phyloP scores from a whole-genome alignment of 148 eudicot genomes.

The Oxyria digyna region DNA sequence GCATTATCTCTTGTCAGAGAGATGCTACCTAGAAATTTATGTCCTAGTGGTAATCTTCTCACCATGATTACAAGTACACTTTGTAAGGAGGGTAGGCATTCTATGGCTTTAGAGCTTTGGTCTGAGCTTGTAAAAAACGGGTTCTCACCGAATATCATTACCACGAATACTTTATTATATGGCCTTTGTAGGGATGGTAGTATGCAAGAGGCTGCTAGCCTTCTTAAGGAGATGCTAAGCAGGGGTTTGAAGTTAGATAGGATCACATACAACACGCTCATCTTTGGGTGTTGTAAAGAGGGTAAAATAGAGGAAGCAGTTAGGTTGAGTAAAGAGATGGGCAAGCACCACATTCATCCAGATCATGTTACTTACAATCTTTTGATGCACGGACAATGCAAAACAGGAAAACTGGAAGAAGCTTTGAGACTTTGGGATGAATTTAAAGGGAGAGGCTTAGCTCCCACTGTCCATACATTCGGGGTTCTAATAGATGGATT shows the following conservation, averaged over 20 bases:
- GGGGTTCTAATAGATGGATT: conserved; percentile 64
- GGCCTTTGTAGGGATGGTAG: conserved; percentile 54
- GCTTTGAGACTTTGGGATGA: conserved; percentile 52
- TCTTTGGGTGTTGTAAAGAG: conserved; percentile 57
- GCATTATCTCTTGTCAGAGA: conserved; percentile 29
- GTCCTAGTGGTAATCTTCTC: conserved; percentile 55
- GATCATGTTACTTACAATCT: conserved; percentile 44
- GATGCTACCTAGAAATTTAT: conserved; percentile 59
- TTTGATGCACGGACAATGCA: conserved; percentile 46
- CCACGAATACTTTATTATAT: conserved; percentile 72
- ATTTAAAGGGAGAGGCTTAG: conserved; percentile 33
- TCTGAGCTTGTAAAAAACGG: conserved; percentile 36
- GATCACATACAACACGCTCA: conserved; percentile 63
- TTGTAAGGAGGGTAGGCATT: conserved; percentile 47
- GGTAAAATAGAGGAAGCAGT: conserved; percentile 59
- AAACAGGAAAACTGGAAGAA: conserved; percentile 53
- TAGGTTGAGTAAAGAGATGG: conserved; percentile 60
- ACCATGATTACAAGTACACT: conserved; percentile 44
- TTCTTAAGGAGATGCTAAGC: conserved; percentile 54
- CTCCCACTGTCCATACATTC: conserved; percentile 42
- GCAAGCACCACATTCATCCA: conserved; percentile 34
- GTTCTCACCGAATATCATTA: conserved; percentile 43
- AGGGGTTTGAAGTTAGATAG: conserved; percentile 43
- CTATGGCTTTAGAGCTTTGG: conserved; percentile 59
- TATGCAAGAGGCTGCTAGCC: conserved; percentile 42